These are phyloP conservation scores for Pseudogymnoascus sp. DNA, from an alignment of 2,329 filamentous ascomycete species.

Conservation along the genomic window DNA sequence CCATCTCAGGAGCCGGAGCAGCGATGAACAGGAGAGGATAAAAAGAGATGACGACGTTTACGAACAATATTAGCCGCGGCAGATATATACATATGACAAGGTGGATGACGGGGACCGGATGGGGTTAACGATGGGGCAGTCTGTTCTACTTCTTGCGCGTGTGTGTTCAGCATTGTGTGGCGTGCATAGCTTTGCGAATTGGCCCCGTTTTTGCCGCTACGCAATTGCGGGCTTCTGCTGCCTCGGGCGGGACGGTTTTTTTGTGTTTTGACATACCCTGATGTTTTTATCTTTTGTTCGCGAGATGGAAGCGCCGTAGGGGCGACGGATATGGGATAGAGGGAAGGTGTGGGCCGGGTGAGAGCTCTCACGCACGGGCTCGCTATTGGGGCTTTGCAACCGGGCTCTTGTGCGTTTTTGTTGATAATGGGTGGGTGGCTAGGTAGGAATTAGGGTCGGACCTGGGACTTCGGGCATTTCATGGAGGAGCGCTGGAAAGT, in stretches of 20 bases:
- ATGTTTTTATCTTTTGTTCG: background rate
- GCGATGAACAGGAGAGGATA: slow-evolving; percentile 45
- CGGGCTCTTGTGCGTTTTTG: background rate
- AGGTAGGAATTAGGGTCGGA: background rate
- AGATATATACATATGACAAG: slow-evolving; percentile 5
- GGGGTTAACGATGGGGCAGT: background rate
- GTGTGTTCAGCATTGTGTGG: slow-evolving; percentile 6
- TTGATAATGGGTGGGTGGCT: background rate
- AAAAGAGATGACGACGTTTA: slow-evolving; percentile 10
- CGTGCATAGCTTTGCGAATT: slow-evolving; percentile 6
- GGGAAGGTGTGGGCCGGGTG: background rate
- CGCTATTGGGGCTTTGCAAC: background rate
- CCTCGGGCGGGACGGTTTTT: background rate
- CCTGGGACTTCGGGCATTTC: background rate
- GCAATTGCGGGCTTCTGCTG: background rate
- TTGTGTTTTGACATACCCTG: slow-evolving; percentile 8
- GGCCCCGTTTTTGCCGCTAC: background rate
- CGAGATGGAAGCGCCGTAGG: background rate
- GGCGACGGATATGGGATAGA: background rate
- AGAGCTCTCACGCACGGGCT: background rate
- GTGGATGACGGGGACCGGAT: background rate
- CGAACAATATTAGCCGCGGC: slow-evolving; percentile 5
- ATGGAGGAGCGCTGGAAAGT: slow-evolving; percentile 1
- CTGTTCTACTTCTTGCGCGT: background rate
- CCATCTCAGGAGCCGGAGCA: slow-evolving; percentile 50